Evolutionary conservation across 192 early-diverging fungal species (phyloP), one percentile per base, ranked within the genome.

Genomic region (Entomortierella chlamydospora): DNA sequence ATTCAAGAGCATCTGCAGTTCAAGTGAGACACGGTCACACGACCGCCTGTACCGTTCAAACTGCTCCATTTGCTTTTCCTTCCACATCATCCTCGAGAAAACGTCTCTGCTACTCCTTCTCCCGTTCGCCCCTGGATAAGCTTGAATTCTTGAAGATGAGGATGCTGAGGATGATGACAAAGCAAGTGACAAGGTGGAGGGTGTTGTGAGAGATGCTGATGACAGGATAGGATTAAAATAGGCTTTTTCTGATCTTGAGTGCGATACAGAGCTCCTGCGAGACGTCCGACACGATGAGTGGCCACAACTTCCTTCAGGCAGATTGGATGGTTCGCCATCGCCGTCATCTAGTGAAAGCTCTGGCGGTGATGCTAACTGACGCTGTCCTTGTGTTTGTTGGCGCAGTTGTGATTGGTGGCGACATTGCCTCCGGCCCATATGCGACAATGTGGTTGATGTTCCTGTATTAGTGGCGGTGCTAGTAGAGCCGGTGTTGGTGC

Each of bases 1-100:
- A 28, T 63, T 68, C 4, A 77, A 20, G 2, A 77, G 41, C 64
- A 68, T 59, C n/a, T 77, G 58, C 7, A 77, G 61, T 26, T 77
- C 73, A 2, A 77, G 20, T 2, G 73, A 77, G 45, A 77, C 73
- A 13, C 52, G 42, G 29, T 77, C 73, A 37, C 73, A 77, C 0
- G 73, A 77, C 25, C 66, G 57, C 4, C 73, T 28, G 26, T 77
- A 77, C 15, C 73, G 58, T 26, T 77, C 73, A 50, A 68, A 77
- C 54, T 77, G 73, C 53, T 77, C 73, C 54, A 57, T 34, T 26
- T 77, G 73, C 51, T 77, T 77, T n/a, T 77, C 73, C 33, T 53
- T 77, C 73, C 73, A 77, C 12, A 77, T 52, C 59, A 77, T 68
- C 37, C 55, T 64, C n/a, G 70, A 72, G 34, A 57, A 72, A 0